Evolutionary conservation across 495 filamentous ascomycete species (phyloP).

Genomic region (Xylaria longipes): DNA sequence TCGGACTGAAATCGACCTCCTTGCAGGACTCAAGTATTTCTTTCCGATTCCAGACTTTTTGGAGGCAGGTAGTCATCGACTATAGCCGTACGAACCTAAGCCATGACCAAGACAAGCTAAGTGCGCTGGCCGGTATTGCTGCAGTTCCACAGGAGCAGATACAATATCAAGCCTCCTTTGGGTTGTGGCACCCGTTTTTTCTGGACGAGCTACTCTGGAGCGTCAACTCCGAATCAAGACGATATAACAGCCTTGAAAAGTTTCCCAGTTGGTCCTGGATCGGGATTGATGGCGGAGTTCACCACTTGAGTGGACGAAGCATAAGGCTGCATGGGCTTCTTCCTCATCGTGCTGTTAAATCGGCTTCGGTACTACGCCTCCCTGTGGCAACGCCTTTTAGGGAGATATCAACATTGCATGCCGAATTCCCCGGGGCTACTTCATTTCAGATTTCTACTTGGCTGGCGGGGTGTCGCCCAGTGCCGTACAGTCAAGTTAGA

Average conservation of each 20-base stretch:
- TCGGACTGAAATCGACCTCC: not conserved
- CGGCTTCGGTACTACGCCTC: not conserved
- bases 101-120: not conserved
- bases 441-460: not conserved
- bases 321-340: not conserved
- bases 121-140: not conserved
- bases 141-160: not conserved
- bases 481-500: not conserved
- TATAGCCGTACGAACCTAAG: not conserved
- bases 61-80: not conserved
- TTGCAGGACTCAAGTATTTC: not conserved
- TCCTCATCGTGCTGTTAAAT: not conserved
- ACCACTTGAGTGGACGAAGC: not conserved
- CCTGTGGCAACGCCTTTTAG: not conserved
- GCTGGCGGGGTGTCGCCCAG: not conserved
- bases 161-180: not conserved
- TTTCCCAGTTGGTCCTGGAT: not conserved
- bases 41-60: not conserved
- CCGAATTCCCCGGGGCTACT: not conserved
- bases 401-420: not conserved
- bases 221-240: not conserved
- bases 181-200: not conserved
- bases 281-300: not conserved
- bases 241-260: not conserved
- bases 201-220: not conserved